A percentile compares a stretch with the other conserved stretches of the same genome.
Evolutionary conservation across 108 stramenopile species (phyloP).

Genomic region (Licmophora abbreviata): DNA sequence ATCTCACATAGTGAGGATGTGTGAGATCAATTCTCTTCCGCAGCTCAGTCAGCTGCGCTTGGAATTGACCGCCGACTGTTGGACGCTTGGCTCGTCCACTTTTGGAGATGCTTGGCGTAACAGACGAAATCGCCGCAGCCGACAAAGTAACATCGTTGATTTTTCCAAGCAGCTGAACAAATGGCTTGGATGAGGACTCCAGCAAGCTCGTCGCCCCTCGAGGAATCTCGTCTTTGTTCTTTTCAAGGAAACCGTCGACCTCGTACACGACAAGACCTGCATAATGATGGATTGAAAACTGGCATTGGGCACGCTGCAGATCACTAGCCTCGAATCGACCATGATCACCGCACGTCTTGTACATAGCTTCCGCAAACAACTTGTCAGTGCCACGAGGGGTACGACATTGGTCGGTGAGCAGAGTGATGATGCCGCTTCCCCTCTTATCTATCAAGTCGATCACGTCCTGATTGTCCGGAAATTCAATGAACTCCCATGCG

Average conservation of each 20-base stretch:
- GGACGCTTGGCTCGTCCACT: slow-evolving; percentile 8
- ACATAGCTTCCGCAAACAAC: slow-evolving; percentile 29
- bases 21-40: slow-evolving; percentile 87
- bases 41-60: slow-evolving; percentile 74
- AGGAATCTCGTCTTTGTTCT: slow-evolving; percentile 66
- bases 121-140: neutral
- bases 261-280: slow-evolving; percentile 64
- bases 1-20: slow-evolving; percentile 96
- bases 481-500: slow-evolving; percentile 51
- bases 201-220: slow-evolving; percentile 34
- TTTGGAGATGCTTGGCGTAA: neutral
- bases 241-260: slow-evolving; percentile 48
- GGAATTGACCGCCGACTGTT: slow-evolving; percentile 83
- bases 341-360: slow-evolving; percentile 28
- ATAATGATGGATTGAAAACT: slow-evolving; percentile 64
- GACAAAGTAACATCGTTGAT: neutral
- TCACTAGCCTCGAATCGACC: slow-evolving; percentile 35
- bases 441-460: slow-evolving; percentile 83
- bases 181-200: slow-evolving; percentile 24
- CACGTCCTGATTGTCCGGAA: slow-evolving; percentile 86
- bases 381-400: slow-evolving; percentile 26
- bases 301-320: slow-evolving; percentile 20
- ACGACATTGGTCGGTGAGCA: slow-evolving; percentile 71
- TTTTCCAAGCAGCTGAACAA: slow-evolving; percentile 12
- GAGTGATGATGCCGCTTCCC: slow-evolving; percentile 56